phyloP scores from a whole-genome alignment of 306 rosid species.

The Vigna unguiculata region DNA sequence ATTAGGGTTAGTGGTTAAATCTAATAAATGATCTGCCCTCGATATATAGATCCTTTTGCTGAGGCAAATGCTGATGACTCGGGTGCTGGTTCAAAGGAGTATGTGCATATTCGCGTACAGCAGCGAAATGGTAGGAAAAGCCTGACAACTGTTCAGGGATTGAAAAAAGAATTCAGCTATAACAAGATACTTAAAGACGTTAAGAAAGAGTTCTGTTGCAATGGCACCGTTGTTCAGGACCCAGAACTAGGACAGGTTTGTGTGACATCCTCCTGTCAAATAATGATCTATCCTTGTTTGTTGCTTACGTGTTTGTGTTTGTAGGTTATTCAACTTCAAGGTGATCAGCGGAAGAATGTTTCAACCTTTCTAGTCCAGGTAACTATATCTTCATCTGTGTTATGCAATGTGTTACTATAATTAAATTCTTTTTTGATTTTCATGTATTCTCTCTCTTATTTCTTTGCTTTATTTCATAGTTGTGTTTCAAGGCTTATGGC shows the following conservation, averaged over 20 bases:
- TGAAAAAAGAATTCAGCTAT: constrained; percentile 92
- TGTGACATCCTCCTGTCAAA: not conserved
- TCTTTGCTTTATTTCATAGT: not conserved
- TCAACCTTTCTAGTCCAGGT: constrained; percentile 81
- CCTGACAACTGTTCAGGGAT: constrained; percentile 91
- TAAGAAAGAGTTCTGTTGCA: constrained; percentile 89
- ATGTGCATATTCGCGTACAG: constrained; percentile 89
- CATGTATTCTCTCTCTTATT: not conserved
- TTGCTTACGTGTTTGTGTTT: constrained; percentile 26
- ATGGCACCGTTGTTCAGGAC: constrained; percentile 95
- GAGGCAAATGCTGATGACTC: constrained; percentile 81
- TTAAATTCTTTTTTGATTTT: not conserved
- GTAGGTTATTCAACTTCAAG: constrained; percentile 96
- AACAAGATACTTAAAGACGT: constrained; percentile 91
- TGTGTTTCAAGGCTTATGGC: not conserved
- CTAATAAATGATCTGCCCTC: not conserved
- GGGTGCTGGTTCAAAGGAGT: constrained; percentile 92
- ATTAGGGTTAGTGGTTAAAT: not conserved
- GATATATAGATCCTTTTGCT: constrained; percentile 85
- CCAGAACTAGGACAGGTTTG: constrained; percentile 91
- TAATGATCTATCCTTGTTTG: not conserved
- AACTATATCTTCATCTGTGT: constrained; percentile 1
- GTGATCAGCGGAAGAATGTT: constrained; percentile 78
- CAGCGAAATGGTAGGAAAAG: constrained; percentile 95
- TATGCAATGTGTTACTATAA: not conserved